Conservation (phyloP, 2,329 filamentous ascomycete genomes). For the Aspergillus proliferans region DNA sequence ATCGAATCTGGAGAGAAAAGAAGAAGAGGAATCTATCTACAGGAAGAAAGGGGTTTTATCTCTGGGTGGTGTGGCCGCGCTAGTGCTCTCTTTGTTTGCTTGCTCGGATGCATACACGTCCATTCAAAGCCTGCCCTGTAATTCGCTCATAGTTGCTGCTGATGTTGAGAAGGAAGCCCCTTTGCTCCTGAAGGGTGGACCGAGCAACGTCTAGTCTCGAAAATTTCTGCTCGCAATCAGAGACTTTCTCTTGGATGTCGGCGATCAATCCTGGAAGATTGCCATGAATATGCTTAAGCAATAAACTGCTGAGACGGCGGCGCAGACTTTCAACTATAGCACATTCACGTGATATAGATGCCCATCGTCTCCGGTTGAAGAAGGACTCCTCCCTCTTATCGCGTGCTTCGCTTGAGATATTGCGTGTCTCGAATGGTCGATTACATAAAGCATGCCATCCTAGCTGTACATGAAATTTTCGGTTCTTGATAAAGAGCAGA, state of each 20-base stretch:
- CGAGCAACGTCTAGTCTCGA: constrained; percentile 22
- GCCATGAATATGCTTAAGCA: constrained; percentile 27
- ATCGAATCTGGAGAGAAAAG: too few relatives aligned
- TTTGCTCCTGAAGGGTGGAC: constrained; percentile 15
- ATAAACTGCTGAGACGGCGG: constrained; percentile 26
- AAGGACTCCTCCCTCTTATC: constrained; percentile 27
- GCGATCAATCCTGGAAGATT: constrained; percentile 33
- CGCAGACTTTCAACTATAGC: constrained; percentile 27
- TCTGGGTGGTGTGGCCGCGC: too few relatives aligned
- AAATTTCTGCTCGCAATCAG: constrained; percentile 25
- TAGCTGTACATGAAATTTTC: constrained; percentile 39
- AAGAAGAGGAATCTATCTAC: too few relatives aligned
- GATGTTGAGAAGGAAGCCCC: constrained; percentile 27
- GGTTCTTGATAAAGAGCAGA: constrained; percentile 37
- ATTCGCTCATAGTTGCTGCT: constrained; percentile 34
- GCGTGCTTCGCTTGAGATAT: constrained; percentile 14
- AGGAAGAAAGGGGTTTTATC: too few relatives aligned
- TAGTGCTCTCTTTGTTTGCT: too few relatives aligned
- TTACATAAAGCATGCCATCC: constrained; percentile 49
- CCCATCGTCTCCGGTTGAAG: constrained; percentile 24
- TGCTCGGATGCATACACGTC: constrained; percentile 31
- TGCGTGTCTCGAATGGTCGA: constrained; percentile 32
- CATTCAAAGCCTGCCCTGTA: constrained; percentile 26
- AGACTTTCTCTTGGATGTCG: constrained; percentile 28
- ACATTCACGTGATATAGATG: constrained; percentile 15